phyloP scores from a whole-genome alignment of 768 basidiomycete species.

The Collybiopsis luxurians region DNA sequence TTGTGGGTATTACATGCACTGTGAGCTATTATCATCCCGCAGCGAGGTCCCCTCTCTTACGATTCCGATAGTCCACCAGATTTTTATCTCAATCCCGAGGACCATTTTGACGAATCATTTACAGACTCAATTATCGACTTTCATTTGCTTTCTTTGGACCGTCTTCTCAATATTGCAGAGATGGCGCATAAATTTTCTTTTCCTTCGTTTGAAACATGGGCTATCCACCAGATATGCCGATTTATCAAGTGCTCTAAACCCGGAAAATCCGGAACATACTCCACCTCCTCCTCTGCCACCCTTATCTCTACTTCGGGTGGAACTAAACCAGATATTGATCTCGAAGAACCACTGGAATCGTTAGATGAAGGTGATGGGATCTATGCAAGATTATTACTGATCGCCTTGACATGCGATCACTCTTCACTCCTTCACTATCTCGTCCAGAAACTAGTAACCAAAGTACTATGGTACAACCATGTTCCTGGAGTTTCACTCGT shows the following conservation, averaged over 20 bases:
- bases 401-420: conserved; percentile 51
- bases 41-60: not conserved
- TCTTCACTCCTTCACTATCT: conserved; percentile 45
- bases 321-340: conserved; percentile 7
- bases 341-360: not conserved
- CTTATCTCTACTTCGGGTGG: conserved; percentile 23
- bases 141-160: conserved; percentile 10
- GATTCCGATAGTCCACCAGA: conserved; percentile 31
- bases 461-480: conserved; percentile 52
- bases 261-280: not conserved
- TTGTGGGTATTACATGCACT: conserved; percentile 48
- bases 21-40: conserved; percentile 26
- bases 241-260: conserved; percentile 23
- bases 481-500: conserved; percentile 41
- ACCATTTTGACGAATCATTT: not conserved
- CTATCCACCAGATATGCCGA: conserved; percentile 38
- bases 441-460: conserved; percentile 45
- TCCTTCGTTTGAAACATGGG: conserved; percentile 41
- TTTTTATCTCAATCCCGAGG: conserved; percentile 25
- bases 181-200: conserved; percentile 48
- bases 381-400: conserved; percentile 45
- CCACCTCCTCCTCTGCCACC: conserved; percentile 23
- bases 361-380: conserved; percentile 22
- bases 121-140: not conserved
- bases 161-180: conserved; percentile 44